phyloP scores from a whole-genome alignment of 306 rosid genomes.

The Begonia loranthoides region DNA sequence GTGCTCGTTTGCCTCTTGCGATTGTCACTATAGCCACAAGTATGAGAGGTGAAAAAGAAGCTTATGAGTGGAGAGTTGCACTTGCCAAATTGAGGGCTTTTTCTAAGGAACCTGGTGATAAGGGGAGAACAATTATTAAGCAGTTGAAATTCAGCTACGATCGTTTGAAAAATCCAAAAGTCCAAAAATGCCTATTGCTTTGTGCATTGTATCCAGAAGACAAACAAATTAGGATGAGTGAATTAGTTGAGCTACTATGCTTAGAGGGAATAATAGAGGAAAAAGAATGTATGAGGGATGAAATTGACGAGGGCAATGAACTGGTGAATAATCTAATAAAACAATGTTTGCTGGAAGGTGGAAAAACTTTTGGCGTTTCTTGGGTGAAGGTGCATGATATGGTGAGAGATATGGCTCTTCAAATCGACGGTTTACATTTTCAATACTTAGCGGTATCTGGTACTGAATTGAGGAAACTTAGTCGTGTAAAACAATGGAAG shows the following conservation, averaged over 20 bases:
- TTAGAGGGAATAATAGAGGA: neutral
- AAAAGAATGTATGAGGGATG: neutral
- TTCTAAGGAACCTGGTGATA: neutral
- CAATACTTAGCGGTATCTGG: constrained; percentile 4
- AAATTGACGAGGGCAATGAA: neutral
- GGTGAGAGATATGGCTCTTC: constrained; percentile 9
- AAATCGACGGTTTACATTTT: neutral
- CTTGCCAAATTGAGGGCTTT: neutral
- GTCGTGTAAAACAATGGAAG: neutral
- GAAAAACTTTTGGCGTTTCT: neutral
- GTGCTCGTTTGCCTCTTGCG: too few species aligned
- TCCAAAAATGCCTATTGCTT: neutral
- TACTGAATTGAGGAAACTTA: neutral
- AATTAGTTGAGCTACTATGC: neutral
- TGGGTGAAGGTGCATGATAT: constrained; percentile 9
- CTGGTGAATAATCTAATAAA: neutral
- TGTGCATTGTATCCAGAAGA: neutral
- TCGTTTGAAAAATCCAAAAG: neutral
- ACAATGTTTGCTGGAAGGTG: constrained; percentile 2
- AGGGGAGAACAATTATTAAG: neutral
- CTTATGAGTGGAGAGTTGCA: neutral
- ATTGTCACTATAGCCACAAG: neutral
- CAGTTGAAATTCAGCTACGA: constrained; percentile 1
- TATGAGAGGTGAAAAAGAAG: neutral
- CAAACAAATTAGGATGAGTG: neutral